A percentile compares a stretch with the other conserved stretches of the same genome.
phyloP scores from a whole-genome alignment of 176 grass and related monocot genomes.

The Leersia perrieri region DNA sequence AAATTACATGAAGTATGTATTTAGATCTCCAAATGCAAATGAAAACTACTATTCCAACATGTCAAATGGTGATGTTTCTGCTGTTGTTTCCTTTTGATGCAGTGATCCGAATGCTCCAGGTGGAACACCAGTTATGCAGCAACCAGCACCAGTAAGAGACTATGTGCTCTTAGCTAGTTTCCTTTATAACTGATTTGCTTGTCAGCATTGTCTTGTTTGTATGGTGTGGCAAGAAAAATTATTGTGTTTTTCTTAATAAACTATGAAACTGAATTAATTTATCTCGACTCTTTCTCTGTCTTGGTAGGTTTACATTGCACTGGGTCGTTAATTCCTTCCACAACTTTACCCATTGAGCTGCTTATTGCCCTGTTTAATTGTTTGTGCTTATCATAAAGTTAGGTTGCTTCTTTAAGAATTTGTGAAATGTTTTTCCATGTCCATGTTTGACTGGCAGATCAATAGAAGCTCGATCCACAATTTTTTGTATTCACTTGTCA shows the following conservation, averaged over 20 bases:
- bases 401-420: not conserved
- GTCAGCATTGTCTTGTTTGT: slow-evolving; percentile 25
- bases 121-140: slow-evolving; percentile 76
- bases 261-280: not conserved
- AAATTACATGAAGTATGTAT: slow-evolving; percentile 90
- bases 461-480: not conserved
- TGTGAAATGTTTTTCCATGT: not conserved
- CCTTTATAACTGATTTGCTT: not conserved
- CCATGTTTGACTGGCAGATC: not conserved
- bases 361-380: not conserved
- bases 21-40: not conserved
- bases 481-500: not conserved
- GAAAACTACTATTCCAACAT: not conserved
- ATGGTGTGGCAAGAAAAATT: not conserved
- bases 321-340: not conserved
- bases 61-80: slow-evolving; percentile 4
- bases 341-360: not conserved
- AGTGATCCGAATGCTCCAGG: slow-evolving; percentile 84
- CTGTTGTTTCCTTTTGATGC: slow-evolving; percentile 33
- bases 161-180: not conserved
- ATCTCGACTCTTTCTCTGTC: not conserved
- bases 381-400: not conserved
- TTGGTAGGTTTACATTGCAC: not conserved
- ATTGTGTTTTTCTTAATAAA: not conserved
- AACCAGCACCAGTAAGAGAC: slow-evolving; percentile 44